Evolutionary conservation across 306 rosid genomes (phyloP), one percentile per base, ranked within the genome.

Genomic region (Cucumis hystrix): DNA sequence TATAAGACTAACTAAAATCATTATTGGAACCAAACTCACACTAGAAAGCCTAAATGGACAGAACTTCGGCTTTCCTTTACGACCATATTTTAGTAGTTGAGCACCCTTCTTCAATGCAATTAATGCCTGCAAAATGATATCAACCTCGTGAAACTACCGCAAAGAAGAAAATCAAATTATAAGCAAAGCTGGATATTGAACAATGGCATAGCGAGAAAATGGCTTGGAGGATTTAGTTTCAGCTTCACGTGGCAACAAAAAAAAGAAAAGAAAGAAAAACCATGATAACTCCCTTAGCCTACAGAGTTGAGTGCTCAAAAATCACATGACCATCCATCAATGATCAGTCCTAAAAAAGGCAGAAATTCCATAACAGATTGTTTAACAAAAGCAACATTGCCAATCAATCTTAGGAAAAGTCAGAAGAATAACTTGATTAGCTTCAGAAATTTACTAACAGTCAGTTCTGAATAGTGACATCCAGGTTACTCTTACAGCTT

Each of bases 51-150:
- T 88, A 86, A 95, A 89, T 13, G 96, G 92, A 83, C 91, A 95
- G 84, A 92, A 95, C 91, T 95, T 95, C 68, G 99, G 99, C 84
- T 95, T 95, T 85, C 99, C 99, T 84, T 95, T 92, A 47, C 97
- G 97, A 86, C 99, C 99, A 92, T 92, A 92, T 78, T 92, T 92
- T 80, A 92, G 91, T 79, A 95, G 88, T 79, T 92, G 99, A 79
- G 99, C 86, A 79, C 99, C 99, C 86, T 83, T 95, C 90, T 92
- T 92, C 87, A 95, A 83, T 79, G 93, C 88, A 83, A 90, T 80
- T 84, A 92, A 69, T 56, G 96, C 97, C 99, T 92, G 92, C 78
- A 83, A 58, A 62, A 76, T 77, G 76, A 77, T 74, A 83, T 17
- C 60, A 4, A 77, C 78, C 77, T 35, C 45, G 60, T 14, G 72